Base-by-base conservation (phyloP, 2,329 filamentous ascomycete species). In the Diplodia seriata region DNA sequence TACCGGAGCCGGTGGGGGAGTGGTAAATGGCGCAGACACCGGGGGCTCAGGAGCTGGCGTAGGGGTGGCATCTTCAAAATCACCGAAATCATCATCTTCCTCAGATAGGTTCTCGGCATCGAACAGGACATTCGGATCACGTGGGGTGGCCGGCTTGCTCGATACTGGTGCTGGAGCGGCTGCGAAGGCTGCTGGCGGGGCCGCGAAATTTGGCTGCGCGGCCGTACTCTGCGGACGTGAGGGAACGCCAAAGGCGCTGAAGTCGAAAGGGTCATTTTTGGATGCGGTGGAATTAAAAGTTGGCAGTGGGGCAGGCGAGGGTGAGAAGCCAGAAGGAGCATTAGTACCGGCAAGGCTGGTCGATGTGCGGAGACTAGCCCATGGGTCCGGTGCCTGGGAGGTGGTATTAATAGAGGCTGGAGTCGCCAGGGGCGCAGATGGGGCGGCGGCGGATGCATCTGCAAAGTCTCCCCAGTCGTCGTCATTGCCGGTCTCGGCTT, bases 401-500 rank as follows among this genome's bases (percentile, higher is more conserved):
- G 59, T 18, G 38, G 59, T 64, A 55, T 68, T 47, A 43, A n/a
- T 64, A 49, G 50, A n/a, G 29, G 23, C 38, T 14, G 57, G 12
- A 54, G 26, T 62, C 4, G 51, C 12, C 11, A 66, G 49, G 26
- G 53, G 26, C 40, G 61, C 43, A 29, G 72, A 68, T 36, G 72
- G 69, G 9, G 70, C 51, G 8, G 73, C 70, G 15, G 75, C 57
- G 3, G 56, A 20, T 33, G 71, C 74, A 54, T 74, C 77, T 68
- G 80, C 78, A 61, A 80, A 80, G 50, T 80, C 78, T n/a, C 78
- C 78, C 77, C 77, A 80, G 33, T 80, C 78, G 68, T 80, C 78
- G 26, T 73, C 73, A 8, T 77, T 75, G 33, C 73, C 57, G 47
- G 55, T 29, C 31, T 31, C 29, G 49, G 56, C 67, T 36, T 63